These are phyloP conservation scores for Crithidia brevicula DNA, from an alignment of 208 protist species.

Conservation along the genomic window DNA sequence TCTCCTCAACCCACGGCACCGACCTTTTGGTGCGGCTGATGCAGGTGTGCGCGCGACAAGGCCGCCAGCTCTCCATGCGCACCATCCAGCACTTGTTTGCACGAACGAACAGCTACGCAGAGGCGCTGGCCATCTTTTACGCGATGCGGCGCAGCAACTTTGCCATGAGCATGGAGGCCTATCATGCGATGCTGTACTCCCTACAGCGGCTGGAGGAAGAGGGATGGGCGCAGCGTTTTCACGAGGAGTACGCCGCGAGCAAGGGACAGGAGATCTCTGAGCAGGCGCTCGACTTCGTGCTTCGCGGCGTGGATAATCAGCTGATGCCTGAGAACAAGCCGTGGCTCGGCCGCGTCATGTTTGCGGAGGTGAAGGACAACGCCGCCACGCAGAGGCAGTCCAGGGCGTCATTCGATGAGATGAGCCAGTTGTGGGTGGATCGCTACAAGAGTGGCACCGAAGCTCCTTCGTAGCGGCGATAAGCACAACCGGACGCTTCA, in stretches of 20 bases:
- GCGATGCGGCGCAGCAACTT: slow-evolving; percentile 80
- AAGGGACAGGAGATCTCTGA: slow-evolving; percentile 50
- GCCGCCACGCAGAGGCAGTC: slow-evolving; percentile 46
- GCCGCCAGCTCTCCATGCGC: slow-evolving; percentile 72
- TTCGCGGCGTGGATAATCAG: slow-evolving; percentile 80
- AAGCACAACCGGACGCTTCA: background rate
- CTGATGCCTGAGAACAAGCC: slow-evolving; percentile 92
- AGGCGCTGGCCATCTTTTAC: slow-evolving; percentile 90
- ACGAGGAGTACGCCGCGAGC: slow-evolving; percentile 57
- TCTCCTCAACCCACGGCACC: slow-evolving; percentile 41
- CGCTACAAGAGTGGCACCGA: slow-evolving; percentile 61
- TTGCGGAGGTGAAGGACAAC: slow-evolving; percentile 67
- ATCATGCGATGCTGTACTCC: slow-evolving; percentile 93
- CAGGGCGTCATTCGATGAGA: slow-evolving; percentile 55
- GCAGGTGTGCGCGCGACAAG: slow-evolving; percentile 55
- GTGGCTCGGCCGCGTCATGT: slow-evolving; percentile 90
- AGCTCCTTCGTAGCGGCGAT: background rate
- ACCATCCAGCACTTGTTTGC: slow-evolving; percentile 91
- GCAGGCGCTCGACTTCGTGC: slow-evolving; percentile 90
- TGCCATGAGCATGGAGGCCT: slow-evolving; percentile 89
- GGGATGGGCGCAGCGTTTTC: slow-evolving; percentile 83
- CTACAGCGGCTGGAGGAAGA: slow-evolving; percentile 91
- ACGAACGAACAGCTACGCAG: slow-evolving; percentile 69
- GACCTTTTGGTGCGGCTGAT: slow-evolving; percentile 67
- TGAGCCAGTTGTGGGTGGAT: slow-evolving; percentile 75